Percentiles rank a stretch among this genome's conserved stretches.
Conservation (phyloP, 192 early-diverging fungal species). For the Pilaira anomala region DNA sequence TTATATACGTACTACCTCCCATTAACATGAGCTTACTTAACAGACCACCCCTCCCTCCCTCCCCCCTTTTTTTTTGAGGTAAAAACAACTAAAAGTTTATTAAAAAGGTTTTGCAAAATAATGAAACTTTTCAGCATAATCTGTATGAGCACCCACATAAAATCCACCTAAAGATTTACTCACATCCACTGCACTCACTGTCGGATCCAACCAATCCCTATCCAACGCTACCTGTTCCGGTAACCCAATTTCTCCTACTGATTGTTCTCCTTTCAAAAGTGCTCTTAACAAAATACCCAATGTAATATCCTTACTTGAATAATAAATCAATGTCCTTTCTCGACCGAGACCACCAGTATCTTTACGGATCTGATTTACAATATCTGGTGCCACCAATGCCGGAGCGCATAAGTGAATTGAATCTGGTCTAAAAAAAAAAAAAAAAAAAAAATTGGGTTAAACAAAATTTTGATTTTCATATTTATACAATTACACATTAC, state of each 20-base stretch:
- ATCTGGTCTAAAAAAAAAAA: constrained; percentile 25
- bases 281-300: constrained; percentile 29
- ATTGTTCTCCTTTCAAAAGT: constrained; percentile 20
- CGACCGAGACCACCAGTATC: constrained; percentile 19
- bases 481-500: neutral
- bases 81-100: neutral
- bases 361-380: constrained; percentile 7
- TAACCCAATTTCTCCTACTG: constrained; percentile 31
- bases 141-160: constrained; percentile 34
- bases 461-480: no score
- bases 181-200: constrained; percentile 18
- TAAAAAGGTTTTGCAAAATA: constrained; percentile 15
- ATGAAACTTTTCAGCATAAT: constrained; percentile 36
- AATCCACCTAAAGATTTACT: constrained; percentile 29
- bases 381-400: constrained; percentile 27
- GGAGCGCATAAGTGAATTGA: constrained; percentile 37
- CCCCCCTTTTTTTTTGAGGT: neutral
- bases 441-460: neutral
- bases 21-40: no score
- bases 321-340: constrained; percentile 31
- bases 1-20: no score
- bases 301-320: constrained; percentile 31
- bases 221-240: neutral
- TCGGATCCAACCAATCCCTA: constrained; percentile 7
- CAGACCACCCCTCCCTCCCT: no score